Evolutionary conservation across 768 basidiomycete genomes (phyloP).

Genomic region (Psilocybe azurescens): DNA sequence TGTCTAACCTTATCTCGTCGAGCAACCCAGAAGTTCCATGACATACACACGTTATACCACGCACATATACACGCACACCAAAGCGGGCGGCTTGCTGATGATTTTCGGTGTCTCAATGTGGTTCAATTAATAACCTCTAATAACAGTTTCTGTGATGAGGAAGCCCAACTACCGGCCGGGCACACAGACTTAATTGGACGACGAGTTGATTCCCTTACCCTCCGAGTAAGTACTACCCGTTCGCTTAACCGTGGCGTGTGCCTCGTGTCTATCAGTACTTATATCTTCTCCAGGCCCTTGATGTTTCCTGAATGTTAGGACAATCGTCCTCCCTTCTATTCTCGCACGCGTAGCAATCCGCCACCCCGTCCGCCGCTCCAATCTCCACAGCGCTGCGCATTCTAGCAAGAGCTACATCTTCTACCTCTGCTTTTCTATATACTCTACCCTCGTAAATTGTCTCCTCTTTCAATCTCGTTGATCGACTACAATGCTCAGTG

Average conservation of each 20-base stretch:
- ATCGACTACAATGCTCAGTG: constrained; percentile 60
- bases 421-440: constrained; percentile 19
- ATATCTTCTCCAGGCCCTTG: constrained; percentile 36
- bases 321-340: constrained; percentile 35
- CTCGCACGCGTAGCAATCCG: constrained; percentile 23
- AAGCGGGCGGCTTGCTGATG: constrained; percentile 26
- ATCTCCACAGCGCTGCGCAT: constrained; percentile 10
- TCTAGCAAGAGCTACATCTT: constrained; percentile 18
- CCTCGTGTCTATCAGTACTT: constrained; percentile 47
- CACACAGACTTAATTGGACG: constrained; percentile 36
- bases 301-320: constrained; percentile 40
- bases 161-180: constrained; percentile 35
- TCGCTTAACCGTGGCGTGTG: constrained; percentile 36
- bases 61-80: background rate
- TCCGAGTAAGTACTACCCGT: constrained; percentile 34
- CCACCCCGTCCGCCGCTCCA: constrained; percentile 9
- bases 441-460: constrained; percentile 28
- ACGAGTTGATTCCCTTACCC: constrained; percentile 31
- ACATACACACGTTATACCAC: constrained; percentile 22
- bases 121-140: constrained; percentile 19
- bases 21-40: constrained; percentile 9
- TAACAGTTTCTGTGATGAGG: constrained; percentile 29
- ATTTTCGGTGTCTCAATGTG: constrained; percentile 28
- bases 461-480: constrained; percentile 33
- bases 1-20: constrained; percentile 30